phyloP scores from a whole-genome alignment of 2,329 filamentous ascomycete species.

The Arthrobotrys musiformis region DNA sequence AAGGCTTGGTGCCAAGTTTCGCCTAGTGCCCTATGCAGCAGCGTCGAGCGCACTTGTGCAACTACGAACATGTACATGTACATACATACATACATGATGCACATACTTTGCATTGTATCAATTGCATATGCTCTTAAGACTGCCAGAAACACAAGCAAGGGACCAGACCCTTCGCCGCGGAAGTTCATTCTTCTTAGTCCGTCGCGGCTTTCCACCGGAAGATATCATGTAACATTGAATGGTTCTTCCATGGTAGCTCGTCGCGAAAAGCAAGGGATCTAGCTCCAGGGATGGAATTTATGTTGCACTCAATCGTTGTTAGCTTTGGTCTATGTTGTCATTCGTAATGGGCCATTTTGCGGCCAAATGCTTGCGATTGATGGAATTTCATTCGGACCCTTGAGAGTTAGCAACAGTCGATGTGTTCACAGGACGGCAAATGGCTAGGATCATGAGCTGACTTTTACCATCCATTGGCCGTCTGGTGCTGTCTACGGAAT shows the following conservation, averaged over 20 bases:
- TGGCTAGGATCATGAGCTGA: conserved; percentile 2
- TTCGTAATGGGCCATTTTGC: not conserved
- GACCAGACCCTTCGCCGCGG: conserved; percentile 3
- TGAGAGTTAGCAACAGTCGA: conserved; percentile 8
- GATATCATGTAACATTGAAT: conserved; percentile 1
- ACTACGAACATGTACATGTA: not conserved
- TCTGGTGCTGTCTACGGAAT: conserved; percentile 40
- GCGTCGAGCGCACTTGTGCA: conserved; percentile 21
- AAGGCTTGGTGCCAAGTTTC: conserved; percentile 47
- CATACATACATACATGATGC: not conserved
- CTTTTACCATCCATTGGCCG: conserved; percentile 27
- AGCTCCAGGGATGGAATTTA: not conserved
- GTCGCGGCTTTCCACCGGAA: conserved; percentile 16
- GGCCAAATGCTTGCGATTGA: conserved; percentile 22
- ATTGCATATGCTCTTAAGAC: conserved; percentile 5
- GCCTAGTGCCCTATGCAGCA: conserved; percentile 29
- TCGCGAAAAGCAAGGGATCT: not conserved
- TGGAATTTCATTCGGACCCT: conserved; percentile 16
- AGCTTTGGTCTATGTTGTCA: not conserved
- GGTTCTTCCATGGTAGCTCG: not conserved
- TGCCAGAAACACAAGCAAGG: not conserved
- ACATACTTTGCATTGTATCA: not conserved
- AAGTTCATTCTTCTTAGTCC: conserved; percentile 10
- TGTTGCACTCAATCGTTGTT: not conserved
- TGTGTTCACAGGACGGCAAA: conserved; percentile 24